These are phyloP conservation scores for Teratosphaeriaceae sp. DNA, from an alignment of 2,329 filamentous ascomycete genomes.

Conservation along the genomic window DNA sequence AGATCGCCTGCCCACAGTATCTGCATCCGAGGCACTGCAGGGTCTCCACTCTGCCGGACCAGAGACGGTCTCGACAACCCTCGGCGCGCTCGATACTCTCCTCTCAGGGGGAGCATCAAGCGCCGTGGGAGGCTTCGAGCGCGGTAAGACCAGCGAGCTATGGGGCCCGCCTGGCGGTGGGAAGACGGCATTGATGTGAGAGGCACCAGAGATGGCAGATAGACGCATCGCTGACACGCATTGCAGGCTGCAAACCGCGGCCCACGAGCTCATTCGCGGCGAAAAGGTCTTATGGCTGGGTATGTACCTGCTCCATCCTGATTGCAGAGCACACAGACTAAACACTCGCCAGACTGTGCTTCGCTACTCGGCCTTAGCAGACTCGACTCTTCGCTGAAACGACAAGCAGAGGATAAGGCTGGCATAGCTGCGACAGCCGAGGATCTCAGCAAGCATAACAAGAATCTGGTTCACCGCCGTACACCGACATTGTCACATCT, in stretches of 20 bases:
- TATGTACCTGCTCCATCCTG: neutral
- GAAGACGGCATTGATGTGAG: conserved; percentile 77
- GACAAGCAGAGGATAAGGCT: neutral
- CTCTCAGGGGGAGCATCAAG: conserved; percentile 22
- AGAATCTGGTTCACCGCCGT: conserved; percentile 54
- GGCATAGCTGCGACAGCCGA: neutral
- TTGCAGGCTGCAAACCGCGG: conserved; percentile 10
- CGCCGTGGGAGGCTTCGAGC: conserved; percentile 54
- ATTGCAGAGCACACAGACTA: neutral
- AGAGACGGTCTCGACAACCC: conserved; percentile 42
- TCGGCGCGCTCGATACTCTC: conserved; percentile 41
- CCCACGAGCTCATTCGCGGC: conserved; percentile 2
- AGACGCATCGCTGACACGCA: neutral
- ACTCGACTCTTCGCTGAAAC: neutral
- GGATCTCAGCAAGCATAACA: neutral
- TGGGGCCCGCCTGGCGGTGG: conserved; percentile 83
- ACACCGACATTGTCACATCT: conserved; percentile 55
- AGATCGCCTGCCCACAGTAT: conserved; percentile 70
- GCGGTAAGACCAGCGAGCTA: conserved; percentile 76
- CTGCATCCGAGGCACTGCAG: conserved; percentile 64
- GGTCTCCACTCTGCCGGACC: conserved; percentile 48
- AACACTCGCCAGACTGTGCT: neutral
- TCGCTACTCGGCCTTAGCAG: neutral
- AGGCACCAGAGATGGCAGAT: conserved; percentile 12
- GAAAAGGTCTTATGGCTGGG: conserved; percentile 9